These are phyloP conservation scores for Camelina sativa DNA, from an alignment of 345 rosid species.

Conservation along the genomic window DNA sequence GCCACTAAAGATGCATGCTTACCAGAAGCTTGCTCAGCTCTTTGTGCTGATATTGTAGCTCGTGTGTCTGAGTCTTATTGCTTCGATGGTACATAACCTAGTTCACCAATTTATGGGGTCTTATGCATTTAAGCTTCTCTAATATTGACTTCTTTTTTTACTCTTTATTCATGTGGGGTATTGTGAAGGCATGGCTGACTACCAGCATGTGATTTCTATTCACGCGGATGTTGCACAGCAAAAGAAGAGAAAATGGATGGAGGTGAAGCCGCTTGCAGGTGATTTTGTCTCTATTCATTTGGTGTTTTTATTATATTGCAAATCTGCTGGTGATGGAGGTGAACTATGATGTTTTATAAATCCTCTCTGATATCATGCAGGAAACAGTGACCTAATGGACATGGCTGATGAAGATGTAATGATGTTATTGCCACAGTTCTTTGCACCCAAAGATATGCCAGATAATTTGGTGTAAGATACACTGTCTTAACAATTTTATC, in stretches of 20 bases:
- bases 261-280: constrained; percentile 62
- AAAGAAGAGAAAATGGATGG: constrained; percentile 72
- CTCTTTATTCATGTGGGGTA: constrained; percentile 23
- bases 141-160: neutral
- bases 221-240: constrained; percentile 71
- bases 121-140: neutral
- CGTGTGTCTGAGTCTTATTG: constrained; percentile 69
- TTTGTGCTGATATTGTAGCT: constrained; percentile 76
- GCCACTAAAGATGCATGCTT: constrained; percentile 33
- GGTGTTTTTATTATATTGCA: constrained; percentile 22
- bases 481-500: constrained; percentile 12
- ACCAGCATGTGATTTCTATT: constrained; percentile 90
- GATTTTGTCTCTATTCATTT: constrained; percentile 4
- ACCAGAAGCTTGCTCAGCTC: constrained; percentile 42
- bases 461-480: constrained; percentile 71
- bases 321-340: neutral
- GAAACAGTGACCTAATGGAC: constrained; percentile 59
- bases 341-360: neutral
- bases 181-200: constrained; percentile 83
- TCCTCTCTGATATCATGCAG: constrained; percentile 42
- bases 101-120: neutral
- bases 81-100: constrained; percentile 63
- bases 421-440: constrained; percentile 79
- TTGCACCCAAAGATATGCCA: constrained; percentile 76
- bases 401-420: constrained; percentile 75